Conservation (phyloP, 768 basidiomycete genomes). For the Cyclocybe cylindracea region DNA sequence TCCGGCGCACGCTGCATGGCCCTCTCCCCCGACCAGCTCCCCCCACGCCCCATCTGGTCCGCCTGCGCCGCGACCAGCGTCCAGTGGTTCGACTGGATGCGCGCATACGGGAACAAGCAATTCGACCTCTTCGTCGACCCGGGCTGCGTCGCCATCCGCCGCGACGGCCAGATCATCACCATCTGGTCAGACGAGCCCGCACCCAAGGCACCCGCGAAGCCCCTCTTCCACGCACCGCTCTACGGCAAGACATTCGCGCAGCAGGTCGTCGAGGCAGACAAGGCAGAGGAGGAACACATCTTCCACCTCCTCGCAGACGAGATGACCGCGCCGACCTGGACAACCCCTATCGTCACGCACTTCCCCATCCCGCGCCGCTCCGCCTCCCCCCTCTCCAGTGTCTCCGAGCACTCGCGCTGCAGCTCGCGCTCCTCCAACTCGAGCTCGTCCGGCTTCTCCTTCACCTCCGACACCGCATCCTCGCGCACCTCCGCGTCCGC, state of each 20-base stretch:
- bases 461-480: conserved; percentile 49
- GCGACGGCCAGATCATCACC: conserved; percentile 51
- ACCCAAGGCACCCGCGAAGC: conserved; percentile 22
- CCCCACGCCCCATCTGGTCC: conserved; percentile 70
- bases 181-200: conserved; percentile 67
- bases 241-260: conserved; percentile 68
- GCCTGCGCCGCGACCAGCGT: conserved; percentile 70
- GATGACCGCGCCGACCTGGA: conserved; percentile 67
- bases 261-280: conserved; percentile 70
- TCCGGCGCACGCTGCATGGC: conserved; percentile 76
- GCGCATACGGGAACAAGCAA: conserved; percentile 64
- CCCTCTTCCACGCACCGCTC: conserved; percentile 16
- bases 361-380: conserved; percentile 57
- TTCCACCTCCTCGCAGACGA: conserved; percentile 77
- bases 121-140: conserved; percentile 84
- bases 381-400: conserved; percentile 58
- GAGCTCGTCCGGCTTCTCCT: conserved; percentile 58
- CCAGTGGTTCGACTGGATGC: conserved; percentile 83
- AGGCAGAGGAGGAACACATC: conserved; percentile 69
- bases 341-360: conserved; percentile 60
- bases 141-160: conserved; percentile 72
- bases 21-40: conserved; percentile 66
- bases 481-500: conserved; percentile 46
- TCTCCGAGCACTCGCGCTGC: conserved; percentile 67
- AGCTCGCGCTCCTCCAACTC: conserved; percentile 76